Conservation (phyloP, 2,329 filamentous ascomycete species). For the Beauveria brongniartii region DNA sequence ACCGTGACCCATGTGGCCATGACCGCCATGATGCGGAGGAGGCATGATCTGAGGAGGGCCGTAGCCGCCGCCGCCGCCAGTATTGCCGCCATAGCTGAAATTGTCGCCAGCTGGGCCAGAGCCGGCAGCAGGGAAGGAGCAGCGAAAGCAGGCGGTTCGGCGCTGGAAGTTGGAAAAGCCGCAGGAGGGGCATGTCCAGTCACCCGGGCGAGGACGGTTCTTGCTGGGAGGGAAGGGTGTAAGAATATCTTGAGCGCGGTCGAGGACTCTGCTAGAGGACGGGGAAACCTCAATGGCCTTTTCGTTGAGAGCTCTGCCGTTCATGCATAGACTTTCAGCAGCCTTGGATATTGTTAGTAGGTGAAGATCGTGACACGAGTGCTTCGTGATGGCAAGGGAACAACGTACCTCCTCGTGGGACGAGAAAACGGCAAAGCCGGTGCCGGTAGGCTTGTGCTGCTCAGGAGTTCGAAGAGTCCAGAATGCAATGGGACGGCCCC, state of each 20-base stretch:
- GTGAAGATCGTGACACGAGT: not conserved
- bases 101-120: constrained; percentile 61
- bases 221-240: constrained; percentile 98
- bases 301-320: constrained; percentile 93
- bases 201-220: constrained; percentile 91
- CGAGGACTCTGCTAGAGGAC: constrained; percentile 91
- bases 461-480: constrained; percentile 97
- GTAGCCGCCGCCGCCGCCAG: constrained; percentile 27
- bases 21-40: constrained; percentile 52
- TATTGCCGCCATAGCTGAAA: constrained; percentile 37
- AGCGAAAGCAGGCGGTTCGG: constrained; percentile 96
- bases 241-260: constrained; percentile 89
- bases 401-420: constrained; percentile 90
- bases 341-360: constrained; percentile 48
- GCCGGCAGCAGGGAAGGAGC: constrained; percentile 93
- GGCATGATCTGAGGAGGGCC: constrained; percentile 74
- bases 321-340: constrained; percentile 98
- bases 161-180: constrained; percentile 99
- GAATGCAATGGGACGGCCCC: constrained; percentile 94
- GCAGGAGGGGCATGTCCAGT: constrained; percentile 98
- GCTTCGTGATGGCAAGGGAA: not conserved
- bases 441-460: constrained; percentile 98
- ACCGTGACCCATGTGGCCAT: constrained; percentile 44
- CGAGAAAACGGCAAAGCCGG: constrained; percentile 96
- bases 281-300: constrained; percentile 98